Base-by-base conservation (phyloP, 1,139 yeast genomes). In the Hyphopichia pseudoburtonii region DNA sequence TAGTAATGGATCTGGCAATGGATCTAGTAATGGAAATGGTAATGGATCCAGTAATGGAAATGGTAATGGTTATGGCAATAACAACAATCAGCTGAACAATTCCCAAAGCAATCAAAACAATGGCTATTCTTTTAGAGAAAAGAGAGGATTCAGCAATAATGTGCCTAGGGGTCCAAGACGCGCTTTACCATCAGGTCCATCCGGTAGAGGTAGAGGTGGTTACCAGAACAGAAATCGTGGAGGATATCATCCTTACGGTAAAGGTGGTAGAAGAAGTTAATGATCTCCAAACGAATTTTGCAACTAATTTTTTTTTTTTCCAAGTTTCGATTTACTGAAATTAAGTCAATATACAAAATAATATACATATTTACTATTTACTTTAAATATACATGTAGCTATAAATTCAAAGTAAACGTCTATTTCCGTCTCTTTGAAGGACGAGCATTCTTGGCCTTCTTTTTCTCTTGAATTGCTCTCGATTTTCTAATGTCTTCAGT, bases 371-470 rank as follows among this genome's bases (percentile, higher is more conserved):
- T n/a, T n/a, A n/a, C n/a, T n/a, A n/a, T n/a, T n/a, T n/a, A n/a
- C n/a, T n/a, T n/a, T n/a, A n/a, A n/a, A n/a, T n/a, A n/a, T n/a
- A n/a, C n/a, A n/a, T n/a, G n/a, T n/a, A n/a, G n/a, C n/a, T n/a
- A n/a, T n/a, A n/a, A n/a, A 21, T 10, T 7, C 23, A 21, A 21
- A 7, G 23, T 21, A 7, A 14, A 22, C 18, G 8, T 16, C 43
- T 44, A 56, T 44, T 51, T 51, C 30, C 60, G 56, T 45, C 51
- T 65, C 47, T 51, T 66, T 33, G 60, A 45, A 8, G 95, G 96
- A 54, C 97, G 80, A 8, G 86, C 96, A 51, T 89, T 92, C 78
- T 92, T 92, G 9, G 81, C 92, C 54, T 74, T 78, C 47, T 84
- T 76, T 65, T 86, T 75, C 44, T 87, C 94, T 64, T 83, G 76